Conservation (phyloP, 1,284 basidiomycete genomes). For the Ustilago sp. region DNA sequence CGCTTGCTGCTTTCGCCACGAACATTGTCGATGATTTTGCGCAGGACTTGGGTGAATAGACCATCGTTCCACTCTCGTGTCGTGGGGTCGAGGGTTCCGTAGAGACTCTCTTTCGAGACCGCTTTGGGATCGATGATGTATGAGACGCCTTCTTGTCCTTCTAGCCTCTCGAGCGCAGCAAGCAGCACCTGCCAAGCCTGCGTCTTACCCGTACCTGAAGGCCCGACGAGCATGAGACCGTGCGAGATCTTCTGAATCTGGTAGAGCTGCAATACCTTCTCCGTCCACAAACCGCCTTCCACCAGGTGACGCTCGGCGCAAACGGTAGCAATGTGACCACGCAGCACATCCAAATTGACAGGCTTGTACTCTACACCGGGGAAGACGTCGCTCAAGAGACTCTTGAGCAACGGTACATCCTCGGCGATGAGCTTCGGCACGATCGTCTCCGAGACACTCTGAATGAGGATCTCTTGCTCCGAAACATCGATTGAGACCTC, state of each 20-base stretch:
- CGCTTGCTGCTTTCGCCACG: slow-evolving; percentile 95
- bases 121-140: slow-evolving; percentile 99
- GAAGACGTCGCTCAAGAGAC: slow-evolving; percentile 95
- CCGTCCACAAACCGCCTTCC: slow-evolving; percentile 87
- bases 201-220: slow-evolving; percentile 96
- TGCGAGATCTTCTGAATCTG: slow-evolving; percentile 99
- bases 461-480: slow-evolving; percentile 97
- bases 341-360: slow-evolving; percentile 86
- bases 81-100: slow-evolving; percentile 95
- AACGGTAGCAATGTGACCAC: slow-evolving; percentile 84
- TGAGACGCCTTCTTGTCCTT: slow-evolving; percentile 89
- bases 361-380: slow-evolving; percentile 92
- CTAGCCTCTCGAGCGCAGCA: slow-evolving; percentile 87
- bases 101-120: slow-evolving; percentile 97
- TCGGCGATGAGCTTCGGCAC: slow-evolving; percentile 98
- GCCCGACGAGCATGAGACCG: slow-evolving; percentile 99
- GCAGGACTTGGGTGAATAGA: slow-evolving; percentile 94
- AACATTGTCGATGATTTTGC: slow-evolving; percentile 98
- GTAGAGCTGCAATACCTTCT: slow-evolving; percentile 96
- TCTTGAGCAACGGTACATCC: slow-evolving; percentile 93
- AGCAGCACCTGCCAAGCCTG: slow-evolving; percentile 96
- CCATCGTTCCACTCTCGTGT: slow-evolving; percentile 99
- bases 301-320: slow-evolving; percentile 88
- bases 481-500: slow-evolving; percentile 72
- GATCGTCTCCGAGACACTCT: slow-evolving; percentile 99